Percentiles rank a stretch among this genome's conserved stretches.
These are phyloP conservation scores for Claviceps maximensis DNA, from an alignment of 2,329 filamentous ascomycete species.

Conservation along the genomic window DNA sequence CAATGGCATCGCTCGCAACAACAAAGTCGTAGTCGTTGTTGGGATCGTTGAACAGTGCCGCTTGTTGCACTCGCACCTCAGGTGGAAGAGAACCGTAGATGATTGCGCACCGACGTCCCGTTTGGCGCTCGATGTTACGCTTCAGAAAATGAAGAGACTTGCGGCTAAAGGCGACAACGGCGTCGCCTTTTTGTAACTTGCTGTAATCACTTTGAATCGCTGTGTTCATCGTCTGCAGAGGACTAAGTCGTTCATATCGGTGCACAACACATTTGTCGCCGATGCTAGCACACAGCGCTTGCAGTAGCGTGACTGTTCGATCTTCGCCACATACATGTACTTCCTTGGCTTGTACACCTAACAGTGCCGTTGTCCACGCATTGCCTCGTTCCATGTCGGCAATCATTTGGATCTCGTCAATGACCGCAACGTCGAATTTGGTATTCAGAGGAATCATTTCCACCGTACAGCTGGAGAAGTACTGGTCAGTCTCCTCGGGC, in stretches of 20 bases:
- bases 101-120: conserved; percentile 72
- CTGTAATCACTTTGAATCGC: conserved; percentile 52
- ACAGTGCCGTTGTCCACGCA: conserved; percentile 85
- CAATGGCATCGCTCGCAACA: conserved; percentile 89
- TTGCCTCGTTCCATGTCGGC: conserved; percentile 66
- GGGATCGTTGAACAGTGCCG: conserved; percentile 85
- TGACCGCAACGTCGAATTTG: conserved; percentile 74
- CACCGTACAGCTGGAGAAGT: conserved; percentile 77
- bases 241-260: conserved; percentile 70
- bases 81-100: conserved; percentile 88
- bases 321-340: conserved; percentile 89
- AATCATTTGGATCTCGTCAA: conserved; percentile 99
- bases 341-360: conserved; percentile 78
- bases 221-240: conserved; percentile 49
- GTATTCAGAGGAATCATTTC: conserved; percentile 60
- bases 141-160: conserved; percentile 72
- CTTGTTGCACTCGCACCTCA: conserved; percentile 85
- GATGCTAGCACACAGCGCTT: conserved; percentile 60
- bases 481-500: conserved; percentile 41
- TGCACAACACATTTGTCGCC: conserved; percentile 78
- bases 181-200: conserved; percentile 75
- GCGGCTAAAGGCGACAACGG: conserved; percentile 76
- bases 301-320: conserved; percentile 64
- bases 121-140: conserved; percentile 58
- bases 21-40: conserved; percentile 91